These are phyloP conservation scores for Pyrus bretschneideri DNA, from an alignment of 306 rosid genomes.

Conservation along the genomic window DNA sequence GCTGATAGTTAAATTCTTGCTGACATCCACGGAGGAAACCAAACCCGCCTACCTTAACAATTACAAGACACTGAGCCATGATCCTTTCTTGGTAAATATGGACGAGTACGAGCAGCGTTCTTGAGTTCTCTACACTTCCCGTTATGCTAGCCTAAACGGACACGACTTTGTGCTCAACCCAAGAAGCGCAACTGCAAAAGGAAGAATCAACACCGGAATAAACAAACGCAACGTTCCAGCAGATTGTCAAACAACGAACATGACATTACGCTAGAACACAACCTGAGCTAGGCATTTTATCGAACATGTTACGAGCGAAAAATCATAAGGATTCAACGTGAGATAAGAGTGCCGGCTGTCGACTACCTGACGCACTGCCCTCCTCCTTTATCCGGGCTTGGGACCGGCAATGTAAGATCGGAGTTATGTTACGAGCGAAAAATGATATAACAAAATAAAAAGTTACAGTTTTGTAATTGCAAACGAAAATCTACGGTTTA, in stretches of 20 bases:
- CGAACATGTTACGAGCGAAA: not conserved
- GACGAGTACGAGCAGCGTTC: not conserved
- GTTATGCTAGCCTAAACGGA: not conserved
- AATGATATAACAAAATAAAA: not conserved
- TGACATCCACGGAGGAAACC: slow-evolving; percentile 19
- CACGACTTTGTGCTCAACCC: not conserved
- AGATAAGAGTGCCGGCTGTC: no score
- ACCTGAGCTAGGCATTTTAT: not conserved
- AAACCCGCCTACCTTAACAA: slow-evolving; percentile 18
- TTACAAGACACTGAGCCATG: slow-evolving; percentile 23
- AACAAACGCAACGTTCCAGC: not conserved
- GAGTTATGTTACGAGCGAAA: no score
- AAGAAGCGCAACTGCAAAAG: not conserved
- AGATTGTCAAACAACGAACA: no score
- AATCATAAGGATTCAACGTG: no score
- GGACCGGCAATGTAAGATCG: no score
- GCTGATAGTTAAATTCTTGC: slow-evolving; percentile 41
- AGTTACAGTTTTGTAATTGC: not conserved
- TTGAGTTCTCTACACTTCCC: not conserved
- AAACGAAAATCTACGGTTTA: no score
- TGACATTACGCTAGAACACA: not conserved
- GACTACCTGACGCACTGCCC: no score
- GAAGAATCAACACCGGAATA: not conserved
- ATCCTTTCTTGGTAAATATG: slow-evolving; percentile 12
- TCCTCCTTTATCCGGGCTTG: no score